Percentiles rank a stretch among this genome's conserved stretches.
Conservation (phyloP, 305 asterid genomes). For the Solanum hybrid region DNA sequence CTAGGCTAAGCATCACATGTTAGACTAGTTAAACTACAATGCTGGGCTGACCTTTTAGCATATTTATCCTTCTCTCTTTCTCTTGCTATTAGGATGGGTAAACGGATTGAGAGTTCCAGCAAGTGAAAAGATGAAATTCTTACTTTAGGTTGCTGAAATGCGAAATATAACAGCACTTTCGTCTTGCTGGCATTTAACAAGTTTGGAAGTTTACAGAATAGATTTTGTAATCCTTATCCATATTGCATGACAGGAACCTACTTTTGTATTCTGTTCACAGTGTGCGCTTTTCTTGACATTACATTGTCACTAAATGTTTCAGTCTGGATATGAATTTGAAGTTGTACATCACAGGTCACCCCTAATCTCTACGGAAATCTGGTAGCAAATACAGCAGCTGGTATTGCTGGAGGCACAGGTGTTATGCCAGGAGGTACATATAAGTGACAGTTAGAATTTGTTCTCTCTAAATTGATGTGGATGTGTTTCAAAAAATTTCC, state of each 20-base stretch:
- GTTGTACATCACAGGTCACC: conserved; percentile 54
- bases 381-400: conserved; percentile 90
- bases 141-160: background rate
- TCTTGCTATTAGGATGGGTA: background rate
- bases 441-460: background rate
- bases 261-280: background rate
- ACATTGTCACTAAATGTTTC: conserved; percentile 2
- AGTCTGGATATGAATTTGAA: background rate
- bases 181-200: background rate
- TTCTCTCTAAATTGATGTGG: background rate
- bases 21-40: background rate
- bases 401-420: conserved; percentile 98
- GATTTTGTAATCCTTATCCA: background rate
- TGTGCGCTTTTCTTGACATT: background rate
- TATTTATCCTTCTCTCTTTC: background rate
- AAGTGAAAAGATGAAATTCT: background rate
- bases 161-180: background rate
- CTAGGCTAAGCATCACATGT: background rate
- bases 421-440: conserved; percentile 96
- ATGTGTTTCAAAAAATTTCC: background rate
- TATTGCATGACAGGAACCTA: background rate
- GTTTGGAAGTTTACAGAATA: background rate
- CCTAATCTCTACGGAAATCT: conserved; percentile 93
- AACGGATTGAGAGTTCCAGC: background rate
- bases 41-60: background rate